Evolutionary conservation across 352 stramenopile species (phyloP).

Genomic region (Elongisporangium senticosum): DNA sequence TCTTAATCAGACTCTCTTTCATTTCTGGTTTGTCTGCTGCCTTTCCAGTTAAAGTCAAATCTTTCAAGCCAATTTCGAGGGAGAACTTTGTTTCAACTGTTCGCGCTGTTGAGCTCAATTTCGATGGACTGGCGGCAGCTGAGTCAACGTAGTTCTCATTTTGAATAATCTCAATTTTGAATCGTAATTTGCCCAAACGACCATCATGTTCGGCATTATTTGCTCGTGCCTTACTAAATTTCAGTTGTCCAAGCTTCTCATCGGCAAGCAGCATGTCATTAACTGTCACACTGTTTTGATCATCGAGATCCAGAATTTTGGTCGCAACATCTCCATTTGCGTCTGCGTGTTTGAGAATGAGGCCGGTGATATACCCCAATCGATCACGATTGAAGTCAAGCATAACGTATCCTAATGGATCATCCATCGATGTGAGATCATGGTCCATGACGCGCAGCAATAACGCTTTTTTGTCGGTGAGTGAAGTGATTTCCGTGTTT

Average conservation of each 20-base stretch:
- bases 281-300: conserved; percentile 29
- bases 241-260: conserved; percentile 24
- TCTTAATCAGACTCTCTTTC: conserved; percentile 19
- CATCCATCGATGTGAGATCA: conserved; percentile 39
- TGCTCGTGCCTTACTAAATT: conserved; percentile 17
- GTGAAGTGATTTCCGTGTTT: conserved; percentile 34
- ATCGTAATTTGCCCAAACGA: conserved; percentile 44
- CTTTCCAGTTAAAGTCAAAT: conserved; percentile 6
- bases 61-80: conserved; percentile 37
- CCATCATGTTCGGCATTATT: conserved; percentile 43
- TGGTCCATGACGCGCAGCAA: conserved; percentile 59
- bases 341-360: conserved; percentile 42
- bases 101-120: conserved; percentile 12
- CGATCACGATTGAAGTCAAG: conserved; percentile 57
- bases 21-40: background rate
- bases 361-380: conserved; percentile 33
- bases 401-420: conserved; percentile 44
- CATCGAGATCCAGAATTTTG: conserved; percentile 32
- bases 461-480: conserved; percentile 56
- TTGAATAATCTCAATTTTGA: conserved; percentile 42
- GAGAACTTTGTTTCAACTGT: conserved; percentile 40
- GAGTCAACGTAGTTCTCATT: conserved; percentile 58
- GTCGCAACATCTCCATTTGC: conserved; percentile 19
- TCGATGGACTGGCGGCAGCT: conserved; percentile 8
- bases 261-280: conserved; percentile 48